phyloP scores from a whole-genome alignment of 108 stramenopile species.

The Conticribra guillardii region DNA sequence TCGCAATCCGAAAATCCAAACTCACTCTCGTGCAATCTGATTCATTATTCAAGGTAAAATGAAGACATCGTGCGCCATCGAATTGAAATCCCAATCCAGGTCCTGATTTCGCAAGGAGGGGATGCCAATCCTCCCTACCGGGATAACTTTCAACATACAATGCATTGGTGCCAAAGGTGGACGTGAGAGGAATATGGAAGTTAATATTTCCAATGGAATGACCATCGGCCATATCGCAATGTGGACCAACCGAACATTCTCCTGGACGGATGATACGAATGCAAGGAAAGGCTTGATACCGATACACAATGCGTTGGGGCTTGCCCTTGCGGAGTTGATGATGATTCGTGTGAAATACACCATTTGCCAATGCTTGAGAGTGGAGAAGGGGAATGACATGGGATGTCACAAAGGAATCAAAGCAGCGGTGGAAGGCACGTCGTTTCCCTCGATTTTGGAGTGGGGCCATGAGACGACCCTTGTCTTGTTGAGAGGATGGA shows the following conservation, averaged over 20 bases:
- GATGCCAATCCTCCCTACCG: conserved; percentile 80
- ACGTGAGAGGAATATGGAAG: conserved; percentile 76
- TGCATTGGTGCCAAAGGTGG: conserved; percentile 68
- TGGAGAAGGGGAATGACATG: conserved; percentile 79
- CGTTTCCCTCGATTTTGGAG: conserved; percentile 47
- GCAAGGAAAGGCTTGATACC: conserved; percentile 80
- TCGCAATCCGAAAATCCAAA: conserved; percentile 71
- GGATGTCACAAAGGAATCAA: conserved; percentile 73
- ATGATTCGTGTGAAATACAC: conserved; percentile 53
- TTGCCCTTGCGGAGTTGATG: conserved; percentile 40
- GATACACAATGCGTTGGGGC: conserved; percentile 54
- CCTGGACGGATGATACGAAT: conserved; percentile 69
- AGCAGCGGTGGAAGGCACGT: conserved; percentile 62
- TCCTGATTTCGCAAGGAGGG: conserved; percentile 55
- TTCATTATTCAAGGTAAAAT: conserved; percentile 73
- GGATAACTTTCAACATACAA: conserved; percentile 69
- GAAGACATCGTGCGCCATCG: conserved; percentile 75
- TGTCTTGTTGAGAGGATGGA: conserved; percentile 44
- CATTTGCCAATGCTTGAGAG: conserved; percentile 62
- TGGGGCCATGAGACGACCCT: conserved; percentile 47
- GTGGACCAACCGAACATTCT: conserved; percentile 64
- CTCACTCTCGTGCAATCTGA: conserved; percentile 72
- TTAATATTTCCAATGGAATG: conserved; percentile 66
- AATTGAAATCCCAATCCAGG: conserved; percentile 72
- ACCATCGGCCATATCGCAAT: conserved; percentile 68